Percentiles rank a stretch among this genome's conserved stretches.
Evolutionary conservation across 1,139 yeast species (phyloP).

Genomic region (Wickerhamomyces sp.): DNA sequence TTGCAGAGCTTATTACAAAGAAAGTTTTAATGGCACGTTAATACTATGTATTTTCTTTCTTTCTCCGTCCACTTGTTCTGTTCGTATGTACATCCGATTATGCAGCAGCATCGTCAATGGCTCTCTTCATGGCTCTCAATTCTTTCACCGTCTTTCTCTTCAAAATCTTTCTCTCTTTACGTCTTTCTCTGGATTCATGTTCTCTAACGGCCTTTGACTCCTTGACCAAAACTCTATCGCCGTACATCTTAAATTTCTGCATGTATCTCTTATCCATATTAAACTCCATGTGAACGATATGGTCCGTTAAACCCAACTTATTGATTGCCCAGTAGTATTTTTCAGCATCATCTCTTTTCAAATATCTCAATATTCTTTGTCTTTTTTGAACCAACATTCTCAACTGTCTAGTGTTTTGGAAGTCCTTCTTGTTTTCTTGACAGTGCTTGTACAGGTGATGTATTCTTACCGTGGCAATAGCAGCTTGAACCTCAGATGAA

Average conservation of each 20-base stretch:
- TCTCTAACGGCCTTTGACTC: conserved; percentile 39
- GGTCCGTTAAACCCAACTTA: conserved; percentile 83
- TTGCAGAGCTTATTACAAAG: too few species aligned
- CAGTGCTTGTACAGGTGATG: conserved; percentile 76
- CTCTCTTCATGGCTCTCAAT: conserved; percentile 21
- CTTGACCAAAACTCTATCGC: conserved; percentile 33
- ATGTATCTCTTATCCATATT: conserved; percentile 78
- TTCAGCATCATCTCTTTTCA: conserved; percentile 74
- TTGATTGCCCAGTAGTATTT: conserved; percentile 81
- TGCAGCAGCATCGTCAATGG: conserved; percentile 13
- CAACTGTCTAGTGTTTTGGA: conserved; percentile 59
- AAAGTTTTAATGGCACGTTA: too few species aligned
- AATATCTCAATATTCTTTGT: conserved; percentile 74
- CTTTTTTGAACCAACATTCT: conserved; percentile 86
- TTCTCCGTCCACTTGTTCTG: too few species aligned
- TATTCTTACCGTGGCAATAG: conserved; percentile 75
- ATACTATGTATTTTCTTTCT: too few species aligned
- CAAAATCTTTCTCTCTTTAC: conserved; percentile 34
- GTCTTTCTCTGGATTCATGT: conserved; percentile 35
- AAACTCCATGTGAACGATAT: conserved; percentile 72
- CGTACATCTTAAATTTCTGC: conserved; percentile 76
- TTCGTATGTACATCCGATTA: too few species aligned
- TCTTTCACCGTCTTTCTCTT: conserved; percentile 21
- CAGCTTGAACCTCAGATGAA: conserved; percentile 94
- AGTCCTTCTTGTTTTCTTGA: conserved; percentile 69